Conservation (phyloP, 2,329 filamentous ascomycete species). For the Sporothrix mexicana region DNA sequence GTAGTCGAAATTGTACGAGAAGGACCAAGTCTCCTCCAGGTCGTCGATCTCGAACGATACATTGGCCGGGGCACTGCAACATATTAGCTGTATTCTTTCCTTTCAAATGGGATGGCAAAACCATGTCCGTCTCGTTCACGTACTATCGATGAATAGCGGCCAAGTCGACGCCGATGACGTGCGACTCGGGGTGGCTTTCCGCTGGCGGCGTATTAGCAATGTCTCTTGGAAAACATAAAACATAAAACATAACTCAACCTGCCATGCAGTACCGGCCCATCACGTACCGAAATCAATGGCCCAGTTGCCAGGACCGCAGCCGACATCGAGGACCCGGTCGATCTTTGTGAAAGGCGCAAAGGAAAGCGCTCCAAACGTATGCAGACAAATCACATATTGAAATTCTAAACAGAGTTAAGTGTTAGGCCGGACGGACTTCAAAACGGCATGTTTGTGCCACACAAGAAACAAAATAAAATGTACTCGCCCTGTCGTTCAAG, state of each 20-base stretch:
- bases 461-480: not conserved
- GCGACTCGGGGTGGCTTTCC: conserved; percentile 41
- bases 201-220: conserved; percentile 33
- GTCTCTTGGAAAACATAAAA: too few species aligned
- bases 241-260: not conserved
- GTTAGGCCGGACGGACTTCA: not conserved
- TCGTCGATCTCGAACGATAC: too few species aligned
- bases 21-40: too few species aligned
- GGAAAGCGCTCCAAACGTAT: conserved; percentile 52
- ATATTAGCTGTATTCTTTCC: too few species aligned
- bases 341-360: conserved; percentile 52
- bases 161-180: conserved; percentile 42
- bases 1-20: too few species aligned
- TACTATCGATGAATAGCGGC: conserved; percentile 42
- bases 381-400: conserved; percentile 48
- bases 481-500: conserved; percentile 45
- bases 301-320: conserved; percentile 54
- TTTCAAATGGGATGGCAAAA: too few species aligned
- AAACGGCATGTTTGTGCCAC: not conserved
- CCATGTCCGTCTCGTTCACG: not conserved
- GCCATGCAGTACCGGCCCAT: too few species aligned
- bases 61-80: too few species aligned
- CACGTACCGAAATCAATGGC: conserved; percentile 42
- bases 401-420: conserved; percentile 39
- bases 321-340: conserved; percentile 55